These are phyloP conservation scores for Eragrostis curvula DNA, from an alignment of 176 grass and related monocot genomes.

Conservation along the genomic window DNA sequence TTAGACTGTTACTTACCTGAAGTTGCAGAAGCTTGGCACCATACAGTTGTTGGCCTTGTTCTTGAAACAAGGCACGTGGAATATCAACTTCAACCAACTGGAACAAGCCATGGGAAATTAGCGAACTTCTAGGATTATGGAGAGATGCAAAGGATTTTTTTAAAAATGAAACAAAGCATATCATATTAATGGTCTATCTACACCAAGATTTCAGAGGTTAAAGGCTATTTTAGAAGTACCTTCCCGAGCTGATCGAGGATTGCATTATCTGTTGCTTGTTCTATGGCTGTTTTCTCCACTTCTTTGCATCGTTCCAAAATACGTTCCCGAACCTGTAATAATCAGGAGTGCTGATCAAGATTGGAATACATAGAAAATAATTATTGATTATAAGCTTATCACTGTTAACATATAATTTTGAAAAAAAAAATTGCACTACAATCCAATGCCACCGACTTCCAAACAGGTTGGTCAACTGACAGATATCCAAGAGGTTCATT, in stretches of 20 bases:
- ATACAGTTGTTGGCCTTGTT: slow-evolving; percentile 95
- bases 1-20: slow-evolving; percentile 60
- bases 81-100: slow-evolving; percentile 95
- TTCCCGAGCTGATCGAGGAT: slow-evolving; percentile 88
- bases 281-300: slow-evolving; percentile 93
- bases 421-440: not conserved
- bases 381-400: not conserved
- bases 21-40: slow-evolving; percentile 89
- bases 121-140: slow-evolving; percentile 12
- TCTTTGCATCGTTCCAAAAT: slow-evolving; percentile 92
- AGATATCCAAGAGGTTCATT: slow-evolving; percentile 11
- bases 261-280: slow-evolving; percentile 98
- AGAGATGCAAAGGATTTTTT: slow-evolving; percentile 16
- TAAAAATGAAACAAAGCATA: slow-evolving; percentile 9
- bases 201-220: slow-evolving; percentile 5
- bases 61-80: slow-evolving; percentile 90
- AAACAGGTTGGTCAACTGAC: slow-evolving; percentile 6
- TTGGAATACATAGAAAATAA: not conserved
- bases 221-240: slow-evolving; percentile 55
- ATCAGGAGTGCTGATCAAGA: slow-evolving; percentile 7
- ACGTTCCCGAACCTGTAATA: slow-evolving; percentile 66
- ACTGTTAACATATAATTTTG: slow-evolving; percentile 22
- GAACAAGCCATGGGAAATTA: slow-evolving; percentile 44
- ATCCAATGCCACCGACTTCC: not conserved
- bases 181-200: not conserved